phyloP scores from a whole-genome alignment of 108 stramenopile genomes.

The Aurantiochytrium sp. region DNA sequence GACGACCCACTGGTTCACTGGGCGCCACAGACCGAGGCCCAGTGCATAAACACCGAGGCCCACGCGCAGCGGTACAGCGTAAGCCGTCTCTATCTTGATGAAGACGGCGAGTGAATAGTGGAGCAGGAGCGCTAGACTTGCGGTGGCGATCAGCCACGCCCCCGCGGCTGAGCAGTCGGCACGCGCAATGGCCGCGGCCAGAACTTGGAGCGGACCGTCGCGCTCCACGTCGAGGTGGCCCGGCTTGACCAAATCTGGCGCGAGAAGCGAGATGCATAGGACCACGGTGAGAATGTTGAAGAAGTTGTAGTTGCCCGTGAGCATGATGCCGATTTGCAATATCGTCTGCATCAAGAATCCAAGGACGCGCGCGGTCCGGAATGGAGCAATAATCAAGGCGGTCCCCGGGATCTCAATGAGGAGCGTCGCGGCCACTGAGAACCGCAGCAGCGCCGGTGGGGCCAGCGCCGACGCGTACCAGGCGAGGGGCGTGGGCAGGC shows the following conservation, averaged over 20 bases:
- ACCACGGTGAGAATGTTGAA: constrained; percentile 69
- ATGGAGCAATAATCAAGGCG: constrained; percentile 55
- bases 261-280: constrained; percentile 39
- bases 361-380: constrained; percentile 36
- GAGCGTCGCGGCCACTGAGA: constrained; percentile 61
- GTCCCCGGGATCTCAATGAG: constrained; percentile 64
- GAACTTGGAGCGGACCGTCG: neutral
- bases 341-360: constrained; percentile 58
- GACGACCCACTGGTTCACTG: too few relatives aligned
- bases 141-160: neutral
- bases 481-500: constrained; percentile 60
- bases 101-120: neutral
- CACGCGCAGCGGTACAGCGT: too few relatives aligned
- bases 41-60: too few relatives aligned
- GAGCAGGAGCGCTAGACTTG: neutral
- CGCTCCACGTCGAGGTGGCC: neutral
- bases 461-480: constrained; percentile 38
- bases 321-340: constrained; percentile 62
- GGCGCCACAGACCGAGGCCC: too few relatives aligned
- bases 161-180: neutral
- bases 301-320: constrained; percentile 71
- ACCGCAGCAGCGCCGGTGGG: constrained; percentile 46
- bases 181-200: neutral
- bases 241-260: neutral
- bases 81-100: too few relatives aligned